A percentile compares a stretch with the other conserved stretches of the same genome.
Conservation (phyloP, 768 basidiomycete species). For the Leucocoprinus sp. region DNA sequence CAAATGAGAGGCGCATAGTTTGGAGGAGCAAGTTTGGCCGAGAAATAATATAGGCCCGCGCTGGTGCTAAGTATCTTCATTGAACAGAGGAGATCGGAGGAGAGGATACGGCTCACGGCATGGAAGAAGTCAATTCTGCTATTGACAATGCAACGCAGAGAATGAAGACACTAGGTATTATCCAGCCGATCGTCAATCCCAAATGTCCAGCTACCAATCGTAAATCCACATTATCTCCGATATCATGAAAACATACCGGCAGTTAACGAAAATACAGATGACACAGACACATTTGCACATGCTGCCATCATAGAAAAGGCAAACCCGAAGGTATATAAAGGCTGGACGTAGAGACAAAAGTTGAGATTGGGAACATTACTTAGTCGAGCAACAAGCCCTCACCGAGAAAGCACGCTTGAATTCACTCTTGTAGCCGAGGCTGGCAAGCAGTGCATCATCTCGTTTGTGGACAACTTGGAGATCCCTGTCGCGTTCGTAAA, state of each 20-base stretch:
- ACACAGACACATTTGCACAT: slow-evolving; percentile 45
- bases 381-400: slow-evolving; percentile 10
- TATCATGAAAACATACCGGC: slow-evolving; percentile 29
- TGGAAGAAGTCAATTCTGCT: slow-evolving; percentile 50
- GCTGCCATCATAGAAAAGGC: slow-evolving; percentile 57
- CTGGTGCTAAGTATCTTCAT: slow-evolving; percentile 43
- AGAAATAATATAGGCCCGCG: slow-evolving; percentile 73
- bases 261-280: slow-evolving; percentile 41
- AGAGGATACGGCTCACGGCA: slow-evolving; percentile 37
- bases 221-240: not conserved
- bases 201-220: slow-evolving; percentile 43
- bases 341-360: slow-evolving; percentile 19
- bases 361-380: not conserved
- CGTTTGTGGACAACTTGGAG: not conserved
- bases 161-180: slow-evolving; percentile 51
- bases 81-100: not conserved
- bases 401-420: slow-evolving; percentile 57
- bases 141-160: slow-evolving; percentile 46
- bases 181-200: slow-evolving; percentile 62
- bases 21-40: slow-evolving; percentile 62
- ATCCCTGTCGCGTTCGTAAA: too few species aligned
- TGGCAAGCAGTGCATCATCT: slow-evolving; percentile 21
- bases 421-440: slow-evolving; percentile 48
- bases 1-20: slow-evolving; percentile 54
- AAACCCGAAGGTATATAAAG: slow-evolving; percentile 46